Evolutionary conservation across 805 yeast genomes (phyloP).

Genomic region (Myxozyma melibiosi): DNA sequence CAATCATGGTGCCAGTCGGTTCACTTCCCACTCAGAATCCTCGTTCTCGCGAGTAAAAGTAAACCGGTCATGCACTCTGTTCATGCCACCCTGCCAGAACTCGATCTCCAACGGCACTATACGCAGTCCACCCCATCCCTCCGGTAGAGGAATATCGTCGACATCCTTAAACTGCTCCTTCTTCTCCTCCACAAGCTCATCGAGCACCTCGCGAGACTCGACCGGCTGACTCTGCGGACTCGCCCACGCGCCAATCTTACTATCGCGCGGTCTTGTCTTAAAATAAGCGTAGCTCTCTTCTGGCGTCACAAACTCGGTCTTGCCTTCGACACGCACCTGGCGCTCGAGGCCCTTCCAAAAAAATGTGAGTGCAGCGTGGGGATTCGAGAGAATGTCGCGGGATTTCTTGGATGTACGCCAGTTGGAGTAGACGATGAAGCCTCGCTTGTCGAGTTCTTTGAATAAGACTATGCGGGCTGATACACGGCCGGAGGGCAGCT

Average conservation of each 20-base stretch:
- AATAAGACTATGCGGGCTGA: slow-evolving; percentile 81
- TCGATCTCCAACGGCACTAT: slow-evolving; percentile 87
- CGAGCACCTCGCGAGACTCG: slow-evolving; percentile 62
- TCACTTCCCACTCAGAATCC: slow-evolving; percentile 19
- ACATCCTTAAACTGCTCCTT: slow-evolving; percentile 61
- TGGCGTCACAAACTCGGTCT: slow-evolving; percentile 67
- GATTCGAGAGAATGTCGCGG: slow-evolving; percentile 67
- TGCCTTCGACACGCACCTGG: slow-evolving; percentile 91
- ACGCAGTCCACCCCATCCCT: slow-evolving; percentile 93
- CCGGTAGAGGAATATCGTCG: slow-evolving; percentile 83
- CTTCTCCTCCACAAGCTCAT: slow-evolving; percentile 51
- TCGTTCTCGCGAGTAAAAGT: slow-evolving; percentile 23
- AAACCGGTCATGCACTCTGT: slow-evolving; percentile 88
- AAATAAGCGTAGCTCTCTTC: slow-evolving; percentile 79
- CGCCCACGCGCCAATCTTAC: slow-evolving; percentile 96
- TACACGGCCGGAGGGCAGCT: slow-evolving; percentile 86
- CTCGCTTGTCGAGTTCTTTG: slow-evolving; percentile 84
- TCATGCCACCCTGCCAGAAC: slow-evolving; percentile 95
- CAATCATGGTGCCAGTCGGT: slow-evolving; percentile 26
- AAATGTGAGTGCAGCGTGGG: slow-evolving; percentile 79
- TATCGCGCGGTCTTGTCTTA: slow-evolving; percentile 86
- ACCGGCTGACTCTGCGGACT: slow-evolving; percentile 79
- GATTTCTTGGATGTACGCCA: slow-evolving; percentile 88
- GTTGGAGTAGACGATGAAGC: slow-evolving; percentile 82
- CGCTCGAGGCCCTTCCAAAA: slow-evolving; percentile 92